phyloP scores from a whole-genome alignment of 2,329 filamentous ascomycete species.

The Tolypocladium ophioglossoides region DNA sequence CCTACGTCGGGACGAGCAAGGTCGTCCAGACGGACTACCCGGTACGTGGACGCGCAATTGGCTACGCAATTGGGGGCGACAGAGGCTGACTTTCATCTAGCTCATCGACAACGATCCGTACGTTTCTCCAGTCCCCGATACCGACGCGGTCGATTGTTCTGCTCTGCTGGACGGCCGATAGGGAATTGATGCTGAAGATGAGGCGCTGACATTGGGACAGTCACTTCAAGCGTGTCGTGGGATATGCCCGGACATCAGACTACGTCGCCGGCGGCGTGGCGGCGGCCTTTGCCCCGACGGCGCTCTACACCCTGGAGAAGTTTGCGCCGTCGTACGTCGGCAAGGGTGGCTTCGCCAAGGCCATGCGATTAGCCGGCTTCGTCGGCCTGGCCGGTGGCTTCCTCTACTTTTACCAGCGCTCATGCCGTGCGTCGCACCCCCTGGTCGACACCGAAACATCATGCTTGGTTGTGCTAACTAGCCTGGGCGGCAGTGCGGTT shows the following conservation, averaged over 20 bases:
- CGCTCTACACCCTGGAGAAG: slow-evolving; percentile 72
- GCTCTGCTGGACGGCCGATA: background rate
- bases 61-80: slow-evolving; percentile 11
- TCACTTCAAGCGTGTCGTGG: slow-evolving; percentile 81
- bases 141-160: background rate
- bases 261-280: slow-evolving; percentile 61
- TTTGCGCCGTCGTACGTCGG: slow-evolving; percentile 78
- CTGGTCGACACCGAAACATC: background rate
- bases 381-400: slow-evolving; percentile 71
- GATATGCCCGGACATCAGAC: slow-evolving; percentile 79
- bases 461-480: background rate
- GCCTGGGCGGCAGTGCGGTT: slow-evolving; percentile 60
- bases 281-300: slow-evolving; percentile 60
- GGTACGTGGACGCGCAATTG: slow-evolving; percentile 42
- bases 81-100: slow-evolving; percentile 37
- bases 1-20: slow-evolving; percentile 48
- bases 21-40: slow-evolving; percentile 74
- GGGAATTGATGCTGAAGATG: background rate
- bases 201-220: slow-evolving; percentile 35
- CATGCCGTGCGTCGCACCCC: slow-evolving; percentile 52
- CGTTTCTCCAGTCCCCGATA: slow-evolving; percentile 8
- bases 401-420: slow-evolving; percentile 75
- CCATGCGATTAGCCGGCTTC: slow-evolving; percentile 68
- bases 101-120: slow-evolving; percentile 99
- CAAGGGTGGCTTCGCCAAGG: slow-evolving; percentile 68